Base-by-base conservation (phyloP, 1,284 basidiomycete species). In the Heterobasidion parviporum region DNA sequence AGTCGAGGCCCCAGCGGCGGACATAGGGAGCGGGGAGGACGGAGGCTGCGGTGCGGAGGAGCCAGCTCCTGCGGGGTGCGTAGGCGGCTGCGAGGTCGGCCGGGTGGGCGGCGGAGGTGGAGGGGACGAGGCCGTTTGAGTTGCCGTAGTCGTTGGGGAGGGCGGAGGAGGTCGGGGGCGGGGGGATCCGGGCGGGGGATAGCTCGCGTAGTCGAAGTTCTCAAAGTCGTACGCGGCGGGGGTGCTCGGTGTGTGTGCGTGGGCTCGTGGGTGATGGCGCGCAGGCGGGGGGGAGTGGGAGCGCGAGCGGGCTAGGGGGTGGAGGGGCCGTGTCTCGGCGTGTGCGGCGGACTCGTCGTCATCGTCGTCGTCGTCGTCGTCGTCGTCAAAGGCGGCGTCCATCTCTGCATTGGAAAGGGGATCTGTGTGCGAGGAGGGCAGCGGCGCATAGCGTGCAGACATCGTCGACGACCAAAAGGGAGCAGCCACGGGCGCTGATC, bases 151-250 rank as follows among this genome's bases (percentile, higher is more conserved):
- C 77, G 70, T 85, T 89, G 35, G 79, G 86, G 56, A 82, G 76
- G 51, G 83, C 89, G 54, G 70, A 74, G 58, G 74, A 72, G 2
- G 81, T 85, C 58, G 74, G 85, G 9, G 72, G 75, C 6, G 92
- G 91, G 1, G 92, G n/a, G 90, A 92, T 53, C 89, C 89, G 8
- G 89, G 87, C 15, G 91, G 91, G 41, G 92, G 89, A 55, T 78
- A 81, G 62, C 82, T 83, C 67, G 88, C 92, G 58, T 80, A 82
- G 56, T 78, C 73, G 60, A 87, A 81, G 56, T 83, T 81, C 71
- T 95, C 88, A 67, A 94, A 96, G 70, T 95, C 87, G 65, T 96
- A 95, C 5, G 80, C 72, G 50, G 77, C 78, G 47, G 76, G 72
- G 9, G 59, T 53, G 58, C 61, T 20, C 59, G 65, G 20, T 64